Conservation (phyloP, 1,139 yeast species). For the Yamadazyma taylorii region DNA sequence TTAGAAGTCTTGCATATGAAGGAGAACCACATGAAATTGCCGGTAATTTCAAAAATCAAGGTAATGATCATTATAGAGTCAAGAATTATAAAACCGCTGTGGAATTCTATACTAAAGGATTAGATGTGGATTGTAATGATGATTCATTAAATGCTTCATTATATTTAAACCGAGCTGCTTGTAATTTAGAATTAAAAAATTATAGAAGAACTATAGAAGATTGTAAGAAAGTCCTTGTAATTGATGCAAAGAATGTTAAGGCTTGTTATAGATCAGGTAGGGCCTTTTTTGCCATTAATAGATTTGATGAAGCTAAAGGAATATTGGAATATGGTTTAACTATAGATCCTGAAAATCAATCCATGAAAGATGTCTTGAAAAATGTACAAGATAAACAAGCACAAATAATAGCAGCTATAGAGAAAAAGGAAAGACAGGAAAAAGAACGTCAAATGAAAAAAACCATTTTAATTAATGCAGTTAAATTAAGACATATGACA, state of each 20-base stretch:
- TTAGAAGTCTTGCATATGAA: slow-evolving; percentile 88
- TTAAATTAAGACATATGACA: slow-evolving; percentile 54
- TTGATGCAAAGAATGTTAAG: slow-evolving; percentile 72
- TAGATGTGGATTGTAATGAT: slow-evolving; percentile 66
- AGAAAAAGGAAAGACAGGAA: slow-evolving; percentile 32
- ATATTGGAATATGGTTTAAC: slow-evolving; percentile 64
- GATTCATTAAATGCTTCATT: slow-evolving; percentile 58
- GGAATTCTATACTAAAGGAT: slow-evolving; percentile 75
- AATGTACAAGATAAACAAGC: slow-evolving; percentile 42
- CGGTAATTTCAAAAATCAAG: slow-evolving; percentile 85
- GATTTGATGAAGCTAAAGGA: slow-evolving; percentile 70
- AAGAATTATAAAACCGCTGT: slow-evolving; percentile 77
- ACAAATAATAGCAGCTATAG: slow-evolving; percentile 31
- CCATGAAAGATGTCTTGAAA: slow-evolving; percentile 45
- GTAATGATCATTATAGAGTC: slow-evolving; percentile 78
- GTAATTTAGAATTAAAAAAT: slow-evolving; percentile 82
- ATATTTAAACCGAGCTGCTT: slow-evolving; percentile 83
- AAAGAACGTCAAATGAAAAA: slow-evolving; percentile 31
- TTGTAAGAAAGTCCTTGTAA: slow-evolving; percentile 66
- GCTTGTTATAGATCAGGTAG: slow-evolving; percentile 84
- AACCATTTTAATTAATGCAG: slow-evolving; percentile 50
- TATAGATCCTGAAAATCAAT: slow-evolving; percentile 57
- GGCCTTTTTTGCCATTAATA: slow-evolving; percentile 70
- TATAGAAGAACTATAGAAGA: slow-evolving; percentile 86
- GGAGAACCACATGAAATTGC: slow-evolving; percentile 96